Evolutionary conservation across 306 rosid genomes (phyloP).

Genomic region (Citrullus colocynthis): DNA sequence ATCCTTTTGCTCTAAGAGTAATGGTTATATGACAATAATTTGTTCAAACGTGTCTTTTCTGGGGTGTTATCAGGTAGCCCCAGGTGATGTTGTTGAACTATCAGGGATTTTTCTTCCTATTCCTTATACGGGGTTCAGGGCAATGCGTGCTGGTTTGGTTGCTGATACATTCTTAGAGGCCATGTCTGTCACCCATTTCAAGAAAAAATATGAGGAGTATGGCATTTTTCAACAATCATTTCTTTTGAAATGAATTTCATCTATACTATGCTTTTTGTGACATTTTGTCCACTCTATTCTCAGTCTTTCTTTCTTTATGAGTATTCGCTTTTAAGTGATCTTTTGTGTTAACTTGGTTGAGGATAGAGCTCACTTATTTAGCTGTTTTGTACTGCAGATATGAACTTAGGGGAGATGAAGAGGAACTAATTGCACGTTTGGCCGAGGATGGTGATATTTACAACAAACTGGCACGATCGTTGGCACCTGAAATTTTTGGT

Average conservation of each 20-base stretch:
- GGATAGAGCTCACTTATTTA: background rate
- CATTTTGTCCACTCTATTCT: background rate
- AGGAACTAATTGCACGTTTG: constrained; percentile 54
- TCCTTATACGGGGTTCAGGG: constrained; percentile 82
- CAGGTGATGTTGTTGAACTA: constrained; percentile 87
- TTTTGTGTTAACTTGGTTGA: background rate
- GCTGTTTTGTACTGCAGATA: constrained; percentile 36
- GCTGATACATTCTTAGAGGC: constrained; percentile 97
- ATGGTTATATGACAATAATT: background rate
- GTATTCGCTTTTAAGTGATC: background rate
- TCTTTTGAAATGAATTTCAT: background rate
- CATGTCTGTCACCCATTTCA: constrained; percentile 86
- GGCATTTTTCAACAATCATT: constrained; percentile 15
- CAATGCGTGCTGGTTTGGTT: constrained; percentile 96
- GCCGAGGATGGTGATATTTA: constrained; percentile 92
- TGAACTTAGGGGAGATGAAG: constrained; percentile 81
- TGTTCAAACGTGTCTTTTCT: background rate
- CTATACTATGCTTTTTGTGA: background rate
- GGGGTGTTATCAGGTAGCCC: constrained; percentile 56
- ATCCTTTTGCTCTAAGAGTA: background rate
- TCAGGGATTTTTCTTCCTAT: constrained; percentile 98
- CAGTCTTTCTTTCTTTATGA: background rate
- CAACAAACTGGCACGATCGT: constrained; percentile 64
- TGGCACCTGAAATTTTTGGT: constrained; percentile 98
- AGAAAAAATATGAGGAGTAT: constrained; percentile 97